Percentiles rank a stretch among this genome's conserved stretches.
Conservation (phyloP, 2,329 filamentous ascomycete species). For the Aspergillus neotritici region DNA sequence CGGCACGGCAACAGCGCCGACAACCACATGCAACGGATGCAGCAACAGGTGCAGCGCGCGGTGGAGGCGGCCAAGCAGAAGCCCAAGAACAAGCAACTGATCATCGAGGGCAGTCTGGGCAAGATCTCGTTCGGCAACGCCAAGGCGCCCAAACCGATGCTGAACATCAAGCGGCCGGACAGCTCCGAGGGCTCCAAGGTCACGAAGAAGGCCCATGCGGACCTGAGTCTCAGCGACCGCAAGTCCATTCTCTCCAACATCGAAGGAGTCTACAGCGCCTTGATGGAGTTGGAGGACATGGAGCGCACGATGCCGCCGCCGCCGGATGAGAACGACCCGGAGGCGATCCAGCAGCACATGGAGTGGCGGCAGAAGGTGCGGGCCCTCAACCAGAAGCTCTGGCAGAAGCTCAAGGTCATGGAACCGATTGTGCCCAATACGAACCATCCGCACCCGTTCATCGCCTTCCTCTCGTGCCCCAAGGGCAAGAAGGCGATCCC, state of each 20-base stretch:
- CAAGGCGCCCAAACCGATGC: conserved; percentile 88
- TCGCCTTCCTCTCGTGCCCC: conserved; percentile 85
- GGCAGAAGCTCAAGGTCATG: conserved; percentile 84
- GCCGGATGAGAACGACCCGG: conserved; percentile 60
- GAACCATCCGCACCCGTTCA: conserved; percentile 76
- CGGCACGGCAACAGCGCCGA: conserved; percentile 78
- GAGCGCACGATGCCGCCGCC: conserved; percentile 71
- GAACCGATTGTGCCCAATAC: conserved; percentile 76
- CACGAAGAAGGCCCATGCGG: conserved; percentile 42
- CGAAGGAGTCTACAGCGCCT: conserved; percentile 75
- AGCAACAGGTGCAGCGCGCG: conserved; percentile 94
- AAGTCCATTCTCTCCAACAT: conserved; percentile 82
- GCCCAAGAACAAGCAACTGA: conserved; percentile 94
- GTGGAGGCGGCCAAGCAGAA: conserved; percentile 96
- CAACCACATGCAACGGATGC: conserved; percentile 98
- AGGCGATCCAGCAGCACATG: conserved; percentile 66
- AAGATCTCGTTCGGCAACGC: conserved; percentile 99
- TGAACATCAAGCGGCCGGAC: conserved; percentile 90
- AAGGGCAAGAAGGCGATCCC: conserved; percentile 97
- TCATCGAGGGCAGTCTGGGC: conserved; percentile 90
- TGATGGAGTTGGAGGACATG: conserved; percentile 94
- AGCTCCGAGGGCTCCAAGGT: conserved; percentile 54
- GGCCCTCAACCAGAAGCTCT: conserved; percentile 71
- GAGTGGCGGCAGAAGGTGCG: conserved; percentile 71
- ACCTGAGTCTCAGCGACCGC: conserved; percentile 62